Evolutionary conservation across 306 rosid species (phyloP).

Genomic region (Quercus wislizeni): DNA sequence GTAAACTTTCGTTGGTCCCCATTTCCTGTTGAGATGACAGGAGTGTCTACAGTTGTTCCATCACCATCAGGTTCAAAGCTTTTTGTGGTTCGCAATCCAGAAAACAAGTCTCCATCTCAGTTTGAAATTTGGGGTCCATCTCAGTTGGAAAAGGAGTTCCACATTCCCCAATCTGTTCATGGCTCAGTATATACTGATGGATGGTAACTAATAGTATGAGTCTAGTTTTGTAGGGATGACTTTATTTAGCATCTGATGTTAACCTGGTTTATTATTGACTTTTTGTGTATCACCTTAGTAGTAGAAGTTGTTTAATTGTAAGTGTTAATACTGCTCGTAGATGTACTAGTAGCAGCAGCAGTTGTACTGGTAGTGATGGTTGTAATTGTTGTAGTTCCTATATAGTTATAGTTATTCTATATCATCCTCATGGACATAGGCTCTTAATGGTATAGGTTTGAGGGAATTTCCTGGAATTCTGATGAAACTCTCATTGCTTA

Average conservation of each 20-base stretch:
- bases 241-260: conserved; percentile 12
- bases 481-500: conserved; percentile 70
- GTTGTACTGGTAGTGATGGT: too few species aligned
- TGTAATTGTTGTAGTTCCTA: neutral
- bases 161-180: conserved; percentile 67
- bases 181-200: conserved; percentile 73
- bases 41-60: conserved; percentile 62
- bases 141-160: conserved; percentile 69
- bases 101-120: conserved; percentile 43
- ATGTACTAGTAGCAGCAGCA: too few species aligned
- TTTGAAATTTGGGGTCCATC: conserved; percentile 74
- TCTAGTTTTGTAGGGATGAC: neutral
- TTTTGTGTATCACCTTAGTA: conserved; percentile 2
- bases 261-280: neutral
- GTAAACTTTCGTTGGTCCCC: conserved; percentile 68
- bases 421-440: neutral
- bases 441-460: conserved; percentile 56
- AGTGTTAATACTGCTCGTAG: neutral
- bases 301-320: conserved; percentile 14
- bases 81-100: conserved; percentile 57
- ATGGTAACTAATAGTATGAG: conserved; percentile 42
- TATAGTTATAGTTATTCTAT: neutral
- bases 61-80: conserved; percentile 79
- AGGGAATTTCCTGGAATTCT: conserved; percentile 81
- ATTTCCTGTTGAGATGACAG: conserved; percentile 70